These are phyloP conservation scores for Megacollybia marginata DNA, from an alignment of 768 basidiomycete species.

Conservation along the genomic window DNA sequence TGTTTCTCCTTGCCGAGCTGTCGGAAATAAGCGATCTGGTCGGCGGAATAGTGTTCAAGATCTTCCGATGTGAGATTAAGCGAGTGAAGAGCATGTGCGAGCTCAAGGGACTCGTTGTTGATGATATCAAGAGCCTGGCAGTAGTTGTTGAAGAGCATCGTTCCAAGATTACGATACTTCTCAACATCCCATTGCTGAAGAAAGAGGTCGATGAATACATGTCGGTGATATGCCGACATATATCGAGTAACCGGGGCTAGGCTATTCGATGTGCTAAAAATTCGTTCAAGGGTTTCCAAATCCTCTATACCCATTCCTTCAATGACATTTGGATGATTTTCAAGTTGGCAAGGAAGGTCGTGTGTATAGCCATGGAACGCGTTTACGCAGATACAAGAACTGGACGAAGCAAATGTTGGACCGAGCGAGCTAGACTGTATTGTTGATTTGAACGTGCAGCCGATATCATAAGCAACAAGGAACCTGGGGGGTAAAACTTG, in stretches of 20 bases:
- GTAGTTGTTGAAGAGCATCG: slow-evolving; percentile 19
- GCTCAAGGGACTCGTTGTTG: slow-evolving; percentile 5
- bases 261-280: slow-evolving; percentile 25
- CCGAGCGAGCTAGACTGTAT: slow-evolving; percentile 10
- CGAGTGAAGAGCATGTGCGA: slow-evolving; percentile 7
- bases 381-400: slow-evolving; percentile 10
- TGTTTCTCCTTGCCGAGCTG: slow-evolving; percentile 17
- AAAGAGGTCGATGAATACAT: slow-evolving; percentile 21
- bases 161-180: slow-evolving; percentile 22
- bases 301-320: slow-evolving; percentile 27
- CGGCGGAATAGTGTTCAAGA: slow-evolving; percentile 13
- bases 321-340: slow-evolving; percentile 21
- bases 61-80: slow-evolving; percentile 9
- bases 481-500: slow-evolving; percentile 8
- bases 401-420: neutral
- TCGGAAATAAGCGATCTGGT: slow-evolving; percentile 18
- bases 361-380: slow-evolving; percentile 30
- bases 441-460: slow-evolving; percentile 16
- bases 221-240: slow-evolving; percentile 18
- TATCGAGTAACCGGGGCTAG: slow-evolving; percentile 18
- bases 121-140: slow-evolving; percentile 20
- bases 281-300: slow-evolving; percentile 21
- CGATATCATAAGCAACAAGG: slow-evolving; percentile 19
- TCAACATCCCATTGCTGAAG: slow-evolving; percentile 27
- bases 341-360: slow-evolving; percentile 22